Base-by-base conservation (phyloP, 306 rosid species). In the Cucumis melo region DNA sequence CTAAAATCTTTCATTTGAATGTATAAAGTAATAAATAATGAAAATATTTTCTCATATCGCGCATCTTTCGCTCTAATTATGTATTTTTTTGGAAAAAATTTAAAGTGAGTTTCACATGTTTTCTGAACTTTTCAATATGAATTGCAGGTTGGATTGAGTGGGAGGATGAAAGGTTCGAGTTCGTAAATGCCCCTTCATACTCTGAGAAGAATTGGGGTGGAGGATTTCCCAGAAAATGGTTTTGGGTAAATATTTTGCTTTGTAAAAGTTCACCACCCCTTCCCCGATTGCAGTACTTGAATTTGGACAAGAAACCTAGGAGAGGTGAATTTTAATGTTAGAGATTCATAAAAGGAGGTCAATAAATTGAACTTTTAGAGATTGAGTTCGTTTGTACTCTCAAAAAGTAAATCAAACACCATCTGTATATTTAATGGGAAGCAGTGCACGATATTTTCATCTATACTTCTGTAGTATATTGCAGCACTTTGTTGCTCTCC, bases 111-210 rank as follows among this genome's bases (percentile, higher is more conserved):
- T 78, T 27, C 11, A 21, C 54, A 20, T 85, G 82, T 81, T 81
- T 46, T 75, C 88, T 68, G 44, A 78, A 38, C 10, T 85, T 76
- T 85, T 23, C 80, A 51, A 55, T 86, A 76, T 85, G 81, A 80
- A 83, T 87, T 77, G 81, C 97, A 93, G 98, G 98, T 79, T 93
- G 98, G 98, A 93, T 93, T 81, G 98, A 93, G 90, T 93, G 98
- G 98, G 97, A 85, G 44, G 94, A 90, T 59, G 97, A 91, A 87
- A 90, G 90, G 86, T 81, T 87, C 79, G 98, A 93, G 85, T 93
- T 93, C 78, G 85, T 90, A 50, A 83, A 93, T 86, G 98, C 98
- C 67, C 96, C 94, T 42, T 90, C 98, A 42, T 91, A 93, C 83
- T 91, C 96, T 4, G 97, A 93, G 82, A 91, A 93, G 87, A 93